Base-by-base conservation (phyloP, 1,139 yeast species). In the Wickerhamiella pararugosa region DNA sequence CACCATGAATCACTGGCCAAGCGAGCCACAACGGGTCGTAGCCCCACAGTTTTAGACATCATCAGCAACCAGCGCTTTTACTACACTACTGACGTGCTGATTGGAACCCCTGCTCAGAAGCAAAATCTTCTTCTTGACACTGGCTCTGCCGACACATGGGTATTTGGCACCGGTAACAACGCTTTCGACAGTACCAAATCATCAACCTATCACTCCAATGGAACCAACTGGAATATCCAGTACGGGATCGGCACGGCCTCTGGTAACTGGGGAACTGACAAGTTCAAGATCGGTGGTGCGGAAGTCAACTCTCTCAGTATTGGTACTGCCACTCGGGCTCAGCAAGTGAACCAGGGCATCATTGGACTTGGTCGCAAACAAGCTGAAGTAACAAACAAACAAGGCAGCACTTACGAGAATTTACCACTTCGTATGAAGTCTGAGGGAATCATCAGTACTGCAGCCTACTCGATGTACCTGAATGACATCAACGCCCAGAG, bases 221-320 rank as follows among this genome's bases (percentile, higher is more conserved):
- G 61, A 29, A 68, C 78, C 4, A 45, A 51, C 15, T 69, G 69
- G 52, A 47, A 50, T 25, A 78, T 79, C 47, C 48, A 62, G 31
- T 79, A 79, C 53, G 84, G 77, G 29, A 84, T 78, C 56, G 61
- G 63, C 2, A 65, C 76, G 9, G 83, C 86, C 2, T 47, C 56
- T 4, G 90, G 90, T 32, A 50, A 63, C 35, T 78, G 78, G 78
- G 77, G 74, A 11, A 53, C 58, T 38, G 79, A 71, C 49, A 56
- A 54, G 39, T 64, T 73, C 27, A 46, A 44, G 10, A 52, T 73
- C 42, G 71, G 69, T 28, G 61, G 60, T 40, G 53, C 63, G 11
- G 57, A 63, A 6, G 59, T 75, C 10, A 48, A 61, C 7, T 52
- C 59, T 44, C 58, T 71, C 39, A 64, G 69, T 10, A 65, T 74